Evolutionary conservation across 2,329 filamentous ascomycete species (phyloP).

Genomic region (Albophoma yamanashiensis): DNA sequence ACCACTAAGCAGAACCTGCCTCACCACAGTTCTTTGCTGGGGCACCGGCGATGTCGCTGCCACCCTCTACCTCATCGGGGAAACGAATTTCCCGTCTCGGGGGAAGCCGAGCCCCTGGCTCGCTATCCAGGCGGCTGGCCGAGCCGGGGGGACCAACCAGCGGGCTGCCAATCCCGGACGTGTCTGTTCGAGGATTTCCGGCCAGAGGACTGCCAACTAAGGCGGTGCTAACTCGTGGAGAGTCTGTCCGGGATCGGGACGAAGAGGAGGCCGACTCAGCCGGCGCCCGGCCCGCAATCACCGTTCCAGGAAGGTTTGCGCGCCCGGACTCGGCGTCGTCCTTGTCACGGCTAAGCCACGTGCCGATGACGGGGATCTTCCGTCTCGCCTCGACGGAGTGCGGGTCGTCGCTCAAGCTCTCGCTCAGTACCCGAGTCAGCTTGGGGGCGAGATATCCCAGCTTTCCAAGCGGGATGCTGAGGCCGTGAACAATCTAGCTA

Average conservation of each 20-base stretch:
- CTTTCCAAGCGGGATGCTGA: constrained; percentile 66
- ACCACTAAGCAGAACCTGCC: background rate
- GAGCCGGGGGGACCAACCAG: background rate
- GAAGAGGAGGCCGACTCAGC: background rate
- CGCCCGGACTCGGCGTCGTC: background rate
- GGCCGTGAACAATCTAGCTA: constrained; percentile 56
- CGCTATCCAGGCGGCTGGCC: background rate
- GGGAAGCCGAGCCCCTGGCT: background rate
- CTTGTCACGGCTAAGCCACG: constrained; percentile 2
- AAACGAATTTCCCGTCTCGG: constrained; percentile 12
- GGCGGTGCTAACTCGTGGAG: background rate
- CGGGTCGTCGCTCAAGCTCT: constrained; percentile 10
- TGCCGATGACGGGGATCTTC: constrained; percentile 10
- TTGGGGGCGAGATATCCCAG: constrained; percentile 51
- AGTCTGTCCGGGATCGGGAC: background rate
- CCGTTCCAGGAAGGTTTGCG: background rate
- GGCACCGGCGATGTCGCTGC: background rate
- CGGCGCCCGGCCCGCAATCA: background rate
- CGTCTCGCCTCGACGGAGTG: constrained; percentile 3
- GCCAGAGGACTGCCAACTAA: background rate
- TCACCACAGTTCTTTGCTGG: background rate
- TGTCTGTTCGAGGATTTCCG: background rate
- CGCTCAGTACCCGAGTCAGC: constrained; percentile 25
- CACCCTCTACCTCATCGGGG: constrained; percentile 7
- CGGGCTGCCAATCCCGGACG: background rate